Conservation (phyloP, 2,329 filamentous ascomycete species). For the Apiospora hydei region DNA sequence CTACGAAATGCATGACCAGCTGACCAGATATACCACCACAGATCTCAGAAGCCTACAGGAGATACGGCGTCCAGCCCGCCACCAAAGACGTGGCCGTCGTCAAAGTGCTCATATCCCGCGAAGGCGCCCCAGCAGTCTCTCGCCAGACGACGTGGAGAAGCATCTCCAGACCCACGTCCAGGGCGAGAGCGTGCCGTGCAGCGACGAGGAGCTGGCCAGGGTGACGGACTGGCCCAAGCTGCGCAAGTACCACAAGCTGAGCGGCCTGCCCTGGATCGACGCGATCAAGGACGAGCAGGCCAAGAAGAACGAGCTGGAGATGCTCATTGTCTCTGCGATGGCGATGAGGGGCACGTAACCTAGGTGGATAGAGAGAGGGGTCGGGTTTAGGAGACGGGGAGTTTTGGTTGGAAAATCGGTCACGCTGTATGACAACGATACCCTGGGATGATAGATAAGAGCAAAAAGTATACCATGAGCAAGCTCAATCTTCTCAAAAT, state of each 20-base stretch:
- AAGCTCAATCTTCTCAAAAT: not conserved
- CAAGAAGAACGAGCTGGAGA: slow-evolving; percentile 67
- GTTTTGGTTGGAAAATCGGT: slow-evolving; percentile 8
- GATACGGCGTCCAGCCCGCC: slow-evolving; percentile 78
- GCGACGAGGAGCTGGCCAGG: slow-evolving; percentile 66
- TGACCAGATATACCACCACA: slow-evolving; percentile 43
- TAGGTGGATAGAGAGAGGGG: slow-evolving; percentile 29
- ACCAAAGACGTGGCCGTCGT: slow-evolving; percentile 80
- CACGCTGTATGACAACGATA: not conserved
- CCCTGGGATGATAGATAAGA: not conserved
- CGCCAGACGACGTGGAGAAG: slow-evolving; percentile 55
- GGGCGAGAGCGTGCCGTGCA: slow-evolving; percentile 65
- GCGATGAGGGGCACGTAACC: slow-evolving; percentile 70
- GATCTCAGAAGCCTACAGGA: slow-evolving; percentile 92
- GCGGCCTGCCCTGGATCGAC: slow-evolving; percentile 61
- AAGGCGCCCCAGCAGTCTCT: slow-evolving; percentile 4
- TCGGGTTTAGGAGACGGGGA: not conserved
- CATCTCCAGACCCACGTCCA: slow-evolving; percentile 71
- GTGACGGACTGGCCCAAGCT: slow-evolving; percentile 73
- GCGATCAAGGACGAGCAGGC: slow-evolving; percentile 51
- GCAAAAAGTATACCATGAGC: not conserved
- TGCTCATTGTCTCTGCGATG: slow-evolving; percentile 77
- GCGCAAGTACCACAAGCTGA: slow-evolving; percentile 87
- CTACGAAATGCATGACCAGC: not conserved
- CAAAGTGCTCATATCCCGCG: slow-evolving; percentile 70